These are phyloP conservation scores for Aspergillus nidulans DNA, from an alignment of 495 filamentous ascomycete species.

Conservation along the genomic window DNA sequence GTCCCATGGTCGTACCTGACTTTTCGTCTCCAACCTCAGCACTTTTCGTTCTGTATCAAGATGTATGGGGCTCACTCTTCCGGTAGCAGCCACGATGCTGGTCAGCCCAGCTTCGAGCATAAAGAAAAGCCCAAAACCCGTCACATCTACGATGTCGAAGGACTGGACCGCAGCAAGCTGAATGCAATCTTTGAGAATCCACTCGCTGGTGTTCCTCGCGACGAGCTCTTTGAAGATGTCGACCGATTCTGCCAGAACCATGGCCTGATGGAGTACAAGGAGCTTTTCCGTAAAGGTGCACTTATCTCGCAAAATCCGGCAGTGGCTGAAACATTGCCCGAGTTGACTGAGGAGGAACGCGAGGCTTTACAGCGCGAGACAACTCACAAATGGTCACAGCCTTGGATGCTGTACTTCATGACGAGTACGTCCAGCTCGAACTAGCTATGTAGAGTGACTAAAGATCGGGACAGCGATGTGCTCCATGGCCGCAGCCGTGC, in stretches of 20 bases:
- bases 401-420: constrained; percentile 52
- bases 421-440: constrained; percentile 33
- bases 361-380: constrained; percentile 41
- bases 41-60: neutral
- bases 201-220: constrained; percentile 43
- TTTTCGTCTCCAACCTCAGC: neutral
- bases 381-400: constrained; percentile 54
- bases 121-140: neutral
- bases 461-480: constrained; percentile 35
- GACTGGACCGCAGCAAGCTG: neutral
- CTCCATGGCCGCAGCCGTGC: constrained; percentile 50
- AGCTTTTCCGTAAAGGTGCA: constrained; percentile 50
- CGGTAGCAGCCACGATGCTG: neutral
- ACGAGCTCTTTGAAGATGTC: constrained; percentile 46
- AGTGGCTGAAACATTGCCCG: constrained; percentile 33
- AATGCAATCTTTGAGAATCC: constrained; percentile 43
- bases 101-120: neutral
- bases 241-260: constrained; percentile 44
- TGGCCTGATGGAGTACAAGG: constrained; percentile 38
- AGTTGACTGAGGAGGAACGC: constrained; percentile 45
- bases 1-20: neutral
- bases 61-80: neutral
- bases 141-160: constrained; percentile 5
- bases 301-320: constrained; percentile 48
- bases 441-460: neutral